Percentiles rank a stretch among this genome's conserved stretches.
phyloP scores from a whole-genome alignment of 2,329 filamentous ascomycete species.

The Colletotrichum echinochloae region DNA sequence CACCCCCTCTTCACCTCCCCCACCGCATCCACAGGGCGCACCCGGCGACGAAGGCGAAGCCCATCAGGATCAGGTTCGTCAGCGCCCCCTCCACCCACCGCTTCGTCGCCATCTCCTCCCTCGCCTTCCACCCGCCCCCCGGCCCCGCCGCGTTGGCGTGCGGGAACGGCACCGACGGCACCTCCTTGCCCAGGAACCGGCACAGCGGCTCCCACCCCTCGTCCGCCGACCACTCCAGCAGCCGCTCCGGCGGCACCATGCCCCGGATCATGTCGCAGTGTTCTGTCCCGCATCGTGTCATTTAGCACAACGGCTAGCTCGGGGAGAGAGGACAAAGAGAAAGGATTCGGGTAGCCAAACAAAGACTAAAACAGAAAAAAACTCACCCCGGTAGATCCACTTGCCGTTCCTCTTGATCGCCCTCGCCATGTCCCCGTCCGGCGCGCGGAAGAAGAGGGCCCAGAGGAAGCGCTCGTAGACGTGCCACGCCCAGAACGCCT shows the following conservation, averaged over 20 bases:
- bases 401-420: constrained; percentile 46
- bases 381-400: constrained; percentile 44
- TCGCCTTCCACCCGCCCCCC: constrained; percentile 29
- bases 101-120: constrained; percentile 36
- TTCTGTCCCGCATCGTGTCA: constrained; percentile 39
- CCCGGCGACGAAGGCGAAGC: constrained; percentile 10
- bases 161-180: constrained; percentile 51
- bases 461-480: constrained; percentile 47
- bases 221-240: constrained; percentile 52
- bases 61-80: constrained; percentile 27
- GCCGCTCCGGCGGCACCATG: constrained; percentile 45
- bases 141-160: constrained; percentile 45
- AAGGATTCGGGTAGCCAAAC: too few relatives aligned
- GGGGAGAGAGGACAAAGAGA: too few relatives aligned
- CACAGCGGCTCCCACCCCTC: constrained; percentile 58
- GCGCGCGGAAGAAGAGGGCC: constrained; percentile 47
- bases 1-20: neutral
- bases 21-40: constrained; percentile 20
- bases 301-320: too few relatives aligned
- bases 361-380: neutral
- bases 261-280: constrained; percentile 50
- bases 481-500: constrained; percentile 51
- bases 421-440: constrained; percentile 46
- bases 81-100: constrained; percentile 37
- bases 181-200: constrained; percentile 51